Evolutionary conservation across 805 yeast genomes (phyloP).

Genomic region (Zygoascus bituminiphila): DNA sequence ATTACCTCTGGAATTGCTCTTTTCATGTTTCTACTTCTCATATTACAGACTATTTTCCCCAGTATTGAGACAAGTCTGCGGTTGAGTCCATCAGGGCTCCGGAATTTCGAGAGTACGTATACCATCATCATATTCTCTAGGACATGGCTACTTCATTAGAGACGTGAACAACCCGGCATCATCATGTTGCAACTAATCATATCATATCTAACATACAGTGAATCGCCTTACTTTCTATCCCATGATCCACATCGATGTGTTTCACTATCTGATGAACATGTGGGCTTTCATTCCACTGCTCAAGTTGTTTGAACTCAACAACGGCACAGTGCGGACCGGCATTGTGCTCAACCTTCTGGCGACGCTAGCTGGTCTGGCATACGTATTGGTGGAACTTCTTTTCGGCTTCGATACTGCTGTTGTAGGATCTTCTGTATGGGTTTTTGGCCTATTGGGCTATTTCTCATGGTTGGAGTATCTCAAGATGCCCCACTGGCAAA

Average conservation of each 20-base stretch:
- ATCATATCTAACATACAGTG: slow-evolving; percentile 20
- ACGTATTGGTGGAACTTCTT: slow-evolving; percentile 34
- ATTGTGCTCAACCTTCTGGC: slow-evolving; percentile 67
- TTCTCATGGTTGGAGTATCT: slow-evolving; percentile 43
- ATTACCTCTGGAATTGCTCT: slow-evolving; percentile 19
- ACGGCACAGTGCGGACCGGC: slow-evolving; percentile 85
- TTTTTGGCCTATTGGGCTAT: slow-evolving; percentile 57
- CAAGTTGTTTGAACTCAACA: slow-evolving; percentile 54
- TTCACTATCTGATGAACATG: slow-evolving; percentile 56
- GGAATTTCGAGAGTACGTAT: slow-evolving; percentile 34
- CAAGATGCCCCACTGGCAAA: slow-evolving; percentile 19
- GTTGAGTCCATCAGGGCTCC: slow-evolving; percentile 49
- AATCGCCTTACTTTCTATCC: slow-evolving; percentile 63
- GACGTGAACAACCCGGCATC: not conserved
- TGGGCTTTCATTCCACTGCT: slow-evolving; percentile 51
- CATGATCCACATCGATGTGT: slow-evolving; percentile 50
- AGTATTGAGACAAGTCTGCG: slow-evolving; percentile 34
- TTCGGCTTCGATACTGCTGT: slow-evolving; percentile 48
- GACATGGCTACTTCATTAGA: too few relatives aligned
- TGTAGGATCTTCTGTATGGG: slow-evolving; percentile 68
- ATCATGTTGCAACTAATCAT: not conserved
- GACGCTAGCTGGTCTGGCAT: slow-evolving; percentile 57
- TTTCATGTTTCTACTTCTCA: slow-evolving; percentile 14
- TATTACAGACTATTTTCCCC: slow-evolving; percentile 11
- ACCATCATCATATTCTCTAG: too few relatives aligned